Percentiles rank a stretch among this genome's conserved stretches.
phyloP scores from a whole-genome alignment of 108 stramenopile species.

The Skeletonema costatum region DNA sequence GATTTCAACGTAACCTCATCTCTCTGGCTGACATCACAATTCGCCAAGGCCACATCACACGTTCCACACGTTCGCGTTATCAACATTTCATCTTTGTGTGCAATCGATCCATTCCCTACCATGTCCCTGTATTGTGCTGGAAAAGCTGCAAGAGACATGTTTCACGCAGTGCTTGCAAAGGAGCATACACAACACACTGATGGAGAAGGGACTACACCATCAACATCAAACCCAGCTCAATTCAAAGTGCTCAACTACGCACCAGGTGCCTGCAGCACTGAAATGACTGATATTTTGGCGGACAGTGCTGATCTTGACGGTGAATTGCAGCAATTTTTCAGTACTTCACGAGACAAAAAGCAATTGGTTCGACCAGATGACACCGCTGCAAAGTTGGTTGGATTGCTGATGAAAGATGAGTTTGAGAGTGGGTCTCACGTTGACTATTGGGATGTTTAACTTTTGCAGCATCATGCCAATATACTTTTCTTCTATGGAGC shows the following conservation, averaged over 20 bases:
- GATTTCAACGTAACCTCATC: constrained; percentile 77
- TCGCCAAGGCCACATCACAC: constrained; percentile 24
- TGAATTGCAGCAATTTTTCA: constrained; percentile 43
- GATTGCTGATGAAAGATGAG: constrained; percentile 46
- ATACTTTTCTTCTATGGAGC: too few species aligned
- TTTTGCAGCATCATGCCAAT: too few species aligned
- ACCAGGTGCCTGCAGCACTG: constrained; percentile 79
- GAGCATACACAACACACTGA: constrained; percentile 33
- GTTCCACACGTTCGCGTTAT: constrained; percentile 41
- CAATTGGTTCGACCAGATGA: constrained; percentile 53
- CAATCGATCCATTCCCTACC: constrained; percentile 65
- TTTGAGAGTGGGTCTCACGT: constrained; percentile 75
- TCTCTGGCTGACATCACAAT: constrained; percentile 60
- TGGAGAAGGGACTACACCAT: not conserved
- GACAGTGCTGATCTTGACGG: constrained; percentile 46
- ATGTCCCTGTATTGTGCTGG: constrained; percentile 78
- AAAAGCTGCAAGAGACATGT: constrained; percentile 81
- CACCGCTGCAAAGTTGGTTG: constrained; percentile 65
- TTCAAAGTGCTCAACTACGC: constrained; percentile 78
- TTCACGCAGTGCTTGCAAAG: constrained; percentile 64
- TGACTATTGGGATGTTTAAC: constrained; percentile 71
- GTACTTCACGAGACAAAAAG: constrained; percentile 20
- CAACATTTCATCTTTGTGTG: constrained; percentile 78
- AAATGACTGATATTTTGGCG: constrained; percentile 65
- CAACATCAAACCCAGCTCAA: not conserved